Evolutionary conservation across 2,329 filamentous ascomycete genomes (phyloP).

Genomic region (Aspergillus neoniger): DNA sequence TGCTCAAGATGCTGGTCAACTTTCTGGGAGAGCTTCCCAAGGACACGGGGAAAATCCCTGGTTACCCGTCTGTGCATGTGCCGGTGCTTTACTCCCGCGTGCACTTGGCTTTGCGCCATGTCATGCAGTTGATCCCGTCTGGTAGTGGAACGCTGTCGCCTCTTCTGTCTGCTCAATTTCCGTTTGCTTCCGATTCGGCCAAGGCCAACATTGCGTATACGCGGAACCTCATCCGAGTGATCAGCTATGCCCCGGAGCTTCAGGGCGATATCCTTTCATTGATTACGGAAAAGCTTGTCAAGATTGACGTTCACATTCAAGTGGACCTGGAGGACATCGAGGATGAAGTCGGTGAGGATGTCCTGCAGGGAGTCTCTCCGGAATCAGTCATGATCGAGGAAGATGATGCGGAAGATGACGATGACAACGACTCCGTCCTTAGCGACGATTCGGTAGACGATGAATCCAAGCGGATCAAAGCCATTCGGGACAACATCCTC

Average conservation of each 20-base stretch:
- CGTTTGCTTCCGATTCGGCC: constrained; percentile 73
- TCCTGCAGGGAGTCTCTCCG: constrained; percentile 53
- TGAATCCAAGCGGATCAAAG: constrained; percentile 56
- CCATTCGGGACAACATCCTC: constrained; percentile 78
- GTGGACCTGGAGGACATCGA: constrained; percentile 90
- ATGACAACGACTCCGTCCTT: constrained; percentile 63
- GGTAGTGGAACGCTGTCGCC: constrained; percentile 70
- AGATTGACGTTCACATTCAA: constrained; percentile 94
- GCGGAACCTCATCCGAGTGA: constrained; percentile 75
- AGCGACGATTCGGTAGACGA: constrained; percentile 61
- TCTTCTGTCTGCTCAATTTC: constrained; percentile 69
- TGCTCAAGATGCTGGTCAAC: constrained; percentile 78
- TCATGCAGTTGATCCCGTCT: constrained; percentile 80
- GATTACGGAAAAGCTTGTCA: constrained; percentile 83
- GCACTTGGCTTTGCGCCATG: constrained; percentile 72
- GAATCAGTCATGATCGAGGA: constrained; percentile 36
- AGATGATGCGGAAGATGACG: constrained; percentile 54
- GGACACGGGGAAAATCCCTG: constrained; percentile 55
- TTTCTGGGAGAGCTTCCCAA: constrained; percentile 68
- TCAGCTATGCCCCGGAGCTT: constrained; percentile 75
- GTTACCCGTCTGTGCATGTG: constrained; percentile 60
- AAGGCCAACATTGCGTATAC: constrained; percentile 85
- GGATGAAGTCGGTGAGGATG: constrained; percentile 76
- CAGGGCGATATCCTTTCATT: constrained; percentile 78
- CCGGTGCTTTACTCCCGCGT: constrained; percentile 70